A percentile compares a stretch with the other conserved stretches of the same genome.
These are phyloP conservation scores for Entomortierella chlamydospora DNA, from an alignment of 192 early-diverging fungal genomes.

Conservation along the genomic window DNA sequence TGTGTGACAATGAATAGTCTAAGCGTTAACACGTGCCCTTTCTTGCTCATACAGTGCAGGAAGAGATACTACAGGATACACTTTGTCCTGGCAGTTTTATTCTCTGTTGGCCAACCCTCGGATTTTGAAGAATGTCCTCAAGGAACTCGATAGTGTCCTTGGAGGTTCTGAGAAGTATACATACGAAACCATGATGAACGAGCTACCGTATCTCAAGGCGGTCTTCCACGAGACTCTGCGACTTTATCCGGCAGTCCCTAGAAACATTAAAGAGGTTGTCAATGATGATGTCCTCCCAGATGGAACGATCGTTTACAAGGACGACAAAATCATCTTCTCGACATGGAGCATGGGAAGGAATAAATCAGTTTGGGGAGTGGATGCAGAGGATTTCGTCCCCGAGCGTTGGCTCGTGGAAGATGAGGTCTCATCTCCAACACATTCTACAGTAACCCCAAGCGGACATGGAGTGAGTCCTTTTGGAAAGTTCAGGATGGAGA, in stretches of 20 bases:
- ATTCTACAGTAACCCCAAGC: neutral
- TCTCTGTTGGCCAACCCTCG: slow-evolving; percentile 57
- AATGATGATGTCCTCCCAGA: slow-evolving; percentile 73
- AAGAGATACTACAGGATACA: slow-evolving; percentile 69
- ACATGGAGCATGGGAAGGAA: slow-evolving; percentile 68
- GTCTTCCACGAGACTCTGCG: slow-evolving; percentile 69
- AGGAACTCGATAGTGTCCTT: slow-evolving; percentile 52
- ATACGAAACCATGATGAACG: slow-evolving; percentile 35
- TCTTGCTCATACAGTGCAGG: slow-evolving; percentile 39
- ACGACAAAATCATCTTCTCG: slow-evolving; percentile 59
- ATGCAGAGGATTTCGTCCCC: slow-evolving; percentile 64
- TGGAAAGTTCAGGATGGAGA: slow-evolving; percentile 42
- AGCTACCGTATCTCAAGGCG: slow-evolving; percentile 35
- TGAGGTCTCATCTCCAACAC: neutral
- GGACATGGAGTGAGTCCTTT: slow-evolving; percentile 2
- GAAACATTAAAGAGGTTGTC: slow-evolving; percentile 63
- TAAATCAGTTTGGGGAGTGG: slow-evolving; percentile 59
- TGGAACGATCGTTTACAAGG: slow-evolving; percentile 66
- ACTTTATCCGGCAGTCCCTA: slow-evolving; percentile 73
- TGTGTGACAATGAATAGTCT: too few relatives aligned
- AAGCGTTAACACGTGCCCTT: neutral
- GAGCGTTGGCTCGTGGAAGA: slow-evolving; percentile 64
- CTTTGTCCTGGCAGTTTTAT: slow-evolving; percentile 66
- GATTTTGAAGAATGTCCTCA: slow-evolving; percentile 41
- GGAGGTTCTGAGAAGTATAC: slow-evolving; percentile 16